Evolutionary conservation across 495 filamentous ascomycete species (phyloP).

Genomic region (Beverwykella pulmonaria): DNA sequence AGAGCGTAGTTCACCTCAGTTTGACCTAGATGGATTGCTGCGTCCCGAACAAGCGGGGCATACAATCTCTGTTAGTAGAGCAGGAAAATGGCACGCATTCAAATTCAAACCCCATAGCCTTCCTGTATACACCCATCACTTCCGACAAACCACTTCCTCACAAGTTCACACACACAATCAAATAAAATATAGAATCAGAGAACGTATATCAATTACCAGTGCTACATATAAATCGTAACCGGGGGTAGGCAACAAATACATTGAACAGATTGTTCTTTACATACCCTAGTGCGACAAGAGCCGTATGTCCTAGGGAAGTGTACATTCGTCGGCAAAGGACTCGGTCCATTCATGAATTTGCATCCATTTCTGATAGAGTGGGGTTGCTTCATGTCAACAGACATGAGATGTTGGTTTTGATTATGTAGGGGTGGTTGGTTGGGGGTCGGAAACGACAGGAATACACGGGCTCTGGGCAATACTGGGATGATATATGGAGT

Average conservation of each 20-base stretch:
- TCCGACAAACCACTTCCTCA: neutral
- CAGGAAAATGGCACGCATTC: no score
- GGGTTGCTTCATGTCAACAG: conserved; percentile 20
- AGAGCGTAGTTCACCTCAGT: no score
- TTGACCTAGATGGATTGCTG: no score
- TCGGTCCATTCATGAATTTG: neutral
- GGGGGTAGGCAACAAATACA: neutral
- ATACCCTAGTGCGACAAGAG: neutral
- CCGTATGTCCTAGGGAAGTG: neutral
- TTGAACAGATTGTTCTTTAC: neutral
- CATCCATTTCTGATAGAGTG: conserved; percentile 16
- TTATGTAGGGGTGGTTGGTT: neutral
- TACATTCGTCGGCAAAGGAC: neutral
- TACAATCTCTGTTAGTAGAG: no score
- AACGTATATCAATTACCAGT: conserved; percentile 1
- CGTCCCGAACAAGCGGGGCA: no score
- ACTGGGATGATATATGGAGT: conserved; percentile 26
- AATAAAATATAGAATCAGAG: neutral
- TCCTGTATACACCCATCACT: neutral
- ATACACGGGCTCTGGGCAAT: conserved; percentile 27
- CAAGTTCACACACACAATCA: neutral
- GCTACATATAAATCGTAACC: conserved; percentile 5
- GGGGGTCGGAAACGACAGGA: conserved; percentile 21
- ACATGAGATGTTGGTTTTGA: conserved; percentile 3
- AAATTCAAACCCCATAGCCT: no score